Percentiles rank a stretch among this genome's conserved stretches.
phyloP scores from a whole-genome alignment of 129 eudicot genomes.

The Flaveria ramosissima region DNA sequence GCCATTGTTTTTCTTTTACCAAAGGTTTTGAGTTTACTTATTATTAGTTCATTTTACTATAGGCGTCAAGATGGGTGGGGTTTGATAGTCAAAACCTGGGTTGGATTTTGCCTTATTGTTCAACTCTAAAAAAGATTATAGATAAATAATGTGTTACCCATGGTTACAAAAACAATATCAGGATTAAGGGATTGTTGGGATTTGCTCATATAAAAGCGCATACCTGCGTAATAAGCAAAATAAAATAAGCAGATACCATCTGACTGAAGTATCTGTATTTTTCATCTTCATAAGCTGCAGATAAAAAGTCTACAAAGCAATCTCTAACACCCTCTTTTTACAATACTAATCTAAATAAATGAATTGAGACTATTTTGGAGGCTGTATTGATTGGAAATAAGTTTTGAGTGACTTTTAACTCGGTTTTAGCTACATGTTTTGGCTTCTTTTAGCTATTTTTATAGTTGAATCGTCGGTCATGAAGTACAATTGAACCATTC shows the following conservation, averaged over 20 bases:
- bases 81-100: not conserved
- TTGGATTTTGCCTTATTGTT: not conserved
- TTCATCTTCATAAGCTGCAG: not conserved
- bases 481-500: not conserved
- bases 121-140: not conserved
- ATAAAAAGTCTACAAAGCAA: not conserved
- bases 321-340: not conserved
- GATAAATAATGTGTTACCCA: not conserved
- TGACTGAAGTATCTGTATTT: not conserved
- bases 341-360: not conserved
- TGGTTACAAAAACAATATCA: not conserved
- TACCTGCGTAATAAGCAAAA: not conserved
- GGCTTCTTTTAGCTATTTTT: not conserved
- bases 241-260: not conserved
- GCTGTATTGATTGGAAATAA: not conserved
- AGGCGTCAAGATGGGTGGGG: not conserved
- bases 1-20: slow-evolving; percentile 81
- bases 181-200: not conserved
- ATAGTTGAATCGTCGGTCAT: not conserved
- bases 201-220: not conserved
- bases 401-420: not conserved
- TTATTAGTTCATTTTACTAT: not conserved
- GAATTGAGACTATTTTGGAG: not conserved
- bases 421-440: not conserved
- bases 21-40: slow-evolving; percentile 47